Evolutionary conservation across 345 rosid genomes (phyloP), one percentile per base, ranked within the genome.

Genomic region (Streptanthus diversifolius): DNA sequence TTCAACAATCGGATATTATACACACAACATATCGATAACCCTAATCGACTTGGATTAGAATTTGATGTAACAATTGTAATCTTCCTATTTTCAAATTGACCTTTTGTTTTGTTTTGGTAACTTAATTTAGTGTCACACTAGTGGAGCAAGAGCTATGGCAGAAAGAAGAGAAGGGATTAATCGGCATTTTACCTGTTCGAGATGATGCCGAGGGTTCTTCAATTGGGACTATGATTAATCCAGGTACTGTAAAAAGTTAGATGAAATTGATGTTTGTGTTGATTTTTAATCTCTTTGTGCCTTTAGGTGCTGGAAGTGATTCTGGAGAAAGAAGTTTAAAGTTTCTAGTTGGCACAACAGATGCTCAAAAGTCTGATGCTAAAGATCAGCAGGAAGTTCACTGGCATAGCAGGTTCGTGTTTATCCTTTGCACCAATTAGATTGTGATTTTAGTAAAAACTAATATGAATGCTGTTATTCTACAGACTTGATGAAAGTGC

Each of bases 141-240:
- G 99, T 95, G 84, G 99, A 91, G 86, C 99, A 91, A 80, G 99
- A 95, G 74, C 83, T 95, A 37, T 95, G 99, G 99, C 99, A 95
- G 86, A 86, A 93, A 52, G 99, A 91, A 68, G 98, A 91, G 82
- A 95, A 90, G 63, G 99, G 99, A 12, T 70, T 95, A 74, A 91
- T 95, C 19, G 99, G 99, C 47, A 88, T 95, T 81, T 70, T 95
- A 39, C 99, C 99, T 14, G 99, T 95, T 66, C 85, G 92, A 5
- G 98, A 95, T 82, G 83, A 97, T 11, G 85, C 90, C 0, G 95
- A 87, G 47, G 73, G 82, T 9, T 47, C 89, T 11, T 62, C 90
- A 0, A 79, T 85, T 40, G 86, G 85, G 45, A 72, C 90, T 3
- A 72, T 77, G 58, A 65, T 84, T 49, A 73, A 90, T 69, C 87